Base-by-base conservation (phyloP, 2,329 filamentous ascomycete genomes). In the Sporothrix brasiliensis region DNA sequence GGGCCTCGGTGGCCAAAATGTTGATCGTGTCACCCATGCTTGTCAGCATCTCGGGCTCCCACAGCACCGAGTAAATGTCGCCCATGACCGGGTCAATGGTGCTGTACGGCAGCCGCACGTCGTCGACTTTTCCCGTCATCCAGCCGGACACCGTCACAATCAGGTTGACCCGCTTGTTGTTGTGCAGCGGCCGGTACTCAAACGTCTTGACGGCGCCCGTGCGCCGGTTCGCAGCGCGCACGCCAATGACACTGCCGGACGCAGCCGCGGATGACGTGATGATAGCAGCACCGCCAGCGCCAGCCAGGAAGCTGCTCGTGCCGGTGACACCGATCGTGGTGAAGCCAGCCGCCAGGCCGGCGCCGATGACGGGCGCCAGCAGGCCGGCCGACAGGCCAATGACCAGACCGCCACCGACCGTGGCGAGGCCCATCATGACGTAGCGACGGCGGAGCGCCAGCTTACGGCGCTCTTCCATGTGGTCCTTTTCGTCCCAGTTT, bases 11-110 rank as follows among this genome's bases (percentile, higher is more conserved):
- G 71, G 95, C 95, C 74, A 99, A 84, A 80, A 99, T 98, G 76
- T 97, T 97, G 77, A 99, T 98, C 60, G 95, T 99, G 78, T 95
- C 92, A 87, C 95, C 95, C 90, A 97, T 99, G 80, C 93, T 97
- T 75, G 89, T 91, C 77, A 99, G 86, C 94, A 99, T 97, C 78
- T 99, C 95, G 3, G 95, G 96, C 79, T 99, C 95, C 94, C 95
- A 99, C 71, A 96, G 84, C 13, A 99, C 90, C 0, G 94, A 97
- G 81, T 99, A 99, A 19, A 99, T 89, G 78, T 99, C 95, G 14
- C 95, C 95, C 95, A 99, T 99, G 73, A 98, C 88, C 0, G 96
- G 93, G 79, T 99, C 94, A 7, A 99, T 91, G 0, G 96, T 99
- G 82, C 93, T 97, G 80, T 92, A 99, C 9, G 95, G 95, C 76